These are phyloP conservation scores for Ophiostoma triangulosporum DNA, from an alignment of 2,329 filamentous ascomycete species.

Conservation along the genomic window DNA sequence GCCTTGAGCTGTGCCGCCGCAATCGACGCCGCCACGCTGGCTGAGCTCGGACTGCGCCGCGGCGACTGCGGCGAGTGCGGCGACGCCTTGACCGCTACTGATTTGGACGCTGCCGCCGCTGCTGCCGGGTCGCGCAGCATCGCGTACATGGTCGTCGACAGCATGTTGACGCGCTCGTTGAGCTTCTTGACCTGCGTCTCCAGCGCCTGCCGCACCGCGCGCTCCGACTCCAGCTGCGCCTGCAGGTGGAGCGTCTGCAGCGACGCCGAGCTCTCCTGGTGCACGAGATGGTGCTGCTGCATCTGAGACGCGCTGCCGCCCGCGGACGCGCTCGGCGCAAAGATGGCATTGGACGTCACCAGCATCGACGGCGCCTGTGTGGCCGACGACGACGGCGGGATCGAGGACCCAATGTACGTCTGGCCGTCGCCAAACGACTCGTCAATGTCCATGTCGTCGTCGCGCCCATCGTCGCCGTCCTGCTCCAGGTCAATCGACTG, in stretches of 20 bases:
- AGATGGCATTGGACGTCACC: background rate
- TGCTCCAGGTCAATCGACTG: constrained; percentile 19
- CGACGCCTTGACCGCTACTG: background rate
- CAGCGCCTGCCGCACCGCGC: constrained; percentile 38
- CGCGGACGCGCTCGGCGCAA: background rate
- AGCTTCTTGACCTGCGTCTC: constrained; percentile 43
- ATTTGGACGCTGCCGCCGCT: constrained; percentile 17
- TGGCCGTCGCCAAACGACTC: constrained; percentile 34
- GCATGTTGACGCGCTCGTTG: constrained; percentile 33
- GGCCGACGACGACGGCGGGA: constrained; percentile 23
- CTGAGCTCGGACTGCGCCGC: constrained; percentile 13
- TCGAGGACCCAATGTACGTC: constrained; percentile 28
- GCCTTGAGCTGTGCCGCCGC: constrained; percentile 5
- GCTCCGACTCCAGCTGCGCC: constrained; percentile 42
- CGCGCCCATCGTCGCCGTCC: background rate
- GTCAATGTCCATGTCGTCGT: constrained; percentile 15
- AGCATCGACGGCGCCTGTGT: constrained; percentile 17
- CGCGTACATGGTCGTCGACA: constrained; percentile 29
- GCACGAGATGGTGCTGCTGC: constrained; percentile 22
- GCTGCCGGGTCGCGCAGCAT: constrained; percentile 20
- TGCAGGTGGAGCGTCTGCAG: constrained; percentile 31
- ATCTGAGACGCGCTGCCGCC: too few species aligned
- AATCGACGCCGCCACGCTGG: background rate
- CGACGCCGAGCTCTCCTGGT: constrained; percentile 21
- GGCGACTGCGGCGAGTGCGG: constrained; percentile 9